Conservation (phyloP, 306 rosid species). For the Pterocarpus santalinus region DNA sequence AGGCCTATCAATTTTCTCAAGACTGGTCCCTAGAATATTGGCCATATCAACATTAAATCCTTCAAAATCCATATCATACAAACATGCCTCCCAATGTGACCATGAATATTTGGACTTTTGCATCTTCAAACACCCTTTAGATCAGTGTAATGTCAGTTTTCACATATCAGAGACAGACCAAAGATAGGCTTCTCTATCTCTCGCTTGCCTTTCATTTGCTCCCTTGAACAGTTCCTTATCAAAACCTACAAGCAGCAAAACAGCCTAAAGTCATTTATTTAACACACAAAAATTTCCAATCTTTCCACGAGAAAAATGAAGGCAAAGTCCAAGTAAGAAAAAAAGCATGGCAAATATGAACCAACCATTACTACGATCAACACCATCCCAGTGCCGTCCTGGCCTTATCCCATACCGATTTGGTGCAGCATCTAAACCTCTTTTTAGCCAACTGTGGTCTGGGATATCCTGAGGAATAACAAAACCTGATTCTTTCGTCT, state of each 20-base stretch:
- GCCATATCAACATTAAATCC: constrained; percentile 21
- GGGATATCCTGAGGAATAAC: constrained; percentile 89
- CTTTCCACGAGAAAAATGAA: constrained; percentile 1
- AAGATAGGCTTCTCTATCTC: constrained; percentile 84
- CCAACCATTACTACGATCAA: constrained; percentile 88
- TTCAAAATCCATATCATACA: constrained; percentile 11
- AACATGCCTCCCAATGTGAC: constrained; percentile 17
- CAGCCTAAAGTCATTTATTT: constrained; percentile 21
- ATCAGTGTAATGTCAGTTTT: constrained; percentile 22
- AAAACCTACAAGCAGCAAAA: constrained; percentile 56
- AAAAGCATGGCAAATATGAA: constrained; percentile 31
- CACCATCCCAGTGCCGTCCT: constrained; percentile 97
- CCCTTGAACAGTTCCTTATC: constrained; percentile 81
- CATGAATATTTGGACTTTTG: constrained; percentile 4
- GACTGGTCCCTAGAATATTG: background rate
- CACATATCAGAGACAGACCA: constrained; percentile 97
- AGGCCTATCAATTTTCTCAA: background rate
- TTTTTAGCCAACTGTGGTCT: constrained; percentile 83
- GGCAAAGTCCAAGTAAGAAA: constrained; percentile 14
- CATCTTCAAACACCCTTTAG: constrained; percentile 16
- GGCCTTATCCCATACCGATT: constrained; percentile 85
- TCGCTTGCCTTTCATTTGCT: constrained; percentile 77
- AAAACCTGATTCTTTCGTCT: constrained; percentile 86
- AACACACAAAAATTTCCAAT: constrained; percentile 11
- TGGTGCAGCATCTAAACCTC: constrained; percentile 80